Percentiles rank a stretch among this genome's conserved stretches.
These are phyloP conservation scores for Bolboschoenoplectus hybrid DNA, from an alignment of 202 grass and related monocot species.

Conservation along the genomic window DNA sequence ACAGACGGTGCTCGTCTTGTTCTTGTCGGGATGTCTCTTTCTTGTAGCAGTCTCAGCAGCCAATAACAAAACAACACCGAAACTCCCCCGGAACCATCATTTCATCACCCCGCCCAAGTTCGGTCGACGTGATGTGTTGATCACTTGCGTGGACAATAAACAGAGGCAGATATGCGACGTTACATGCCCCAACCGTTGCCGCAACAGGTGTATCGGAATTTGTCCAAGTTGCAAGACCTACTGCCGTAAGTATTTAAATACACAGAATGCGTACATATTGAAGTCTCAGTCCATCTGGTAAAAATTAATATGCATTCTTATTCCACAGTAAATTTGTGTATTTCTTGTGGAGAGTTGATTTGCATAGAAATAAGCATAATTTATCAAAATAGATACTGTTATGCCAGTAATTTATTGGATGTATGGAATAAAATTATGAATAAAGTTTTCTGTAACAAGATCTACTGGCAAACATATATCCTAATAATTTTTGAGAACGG, in stretches of 20 bases:
- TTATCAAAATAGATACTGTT: background rate
- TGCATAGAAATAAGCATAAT: background rate
- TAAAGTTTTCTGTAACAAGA: background rate
- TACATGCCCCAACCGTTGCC: conserved; percentile 52
- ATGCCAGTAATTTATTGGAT: background rate
- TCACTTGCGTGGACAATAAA: background rate
- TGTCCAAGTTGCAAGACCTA: conserved; percentile 69
- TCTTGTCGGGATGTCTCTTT: background rate
- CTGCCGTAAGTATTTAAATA: conserved; percentile 49
- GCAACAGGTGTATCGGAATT: conserved; percentile 53
- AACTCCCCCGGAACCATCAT: background rate
- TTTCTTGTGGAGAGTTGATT: background rate
- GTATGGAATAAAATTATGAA: background rate
- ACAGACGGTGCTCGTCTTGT: conserved; percentile 3
- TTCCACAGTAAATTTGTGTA: background rate
- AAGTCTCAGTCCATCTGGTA: background rate
- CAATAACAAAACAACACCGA: background rate
- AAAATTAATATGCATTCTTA: background rate
- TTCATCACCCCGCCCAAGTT: background rate
- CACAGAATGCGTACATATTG: background rate
- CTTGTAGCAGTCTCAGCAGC: conserved; percentile 20
- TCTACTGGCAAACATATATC: background rate
- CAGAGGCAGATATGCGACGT: conserved; percentile 26
- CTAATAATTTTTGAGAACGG: background rate
- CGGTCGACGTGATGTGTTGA: conserved; percentile 2